Conservation (phyloP, 2,329 filamentous ascomycete species). For the Beauveria bassiana region DNA sequence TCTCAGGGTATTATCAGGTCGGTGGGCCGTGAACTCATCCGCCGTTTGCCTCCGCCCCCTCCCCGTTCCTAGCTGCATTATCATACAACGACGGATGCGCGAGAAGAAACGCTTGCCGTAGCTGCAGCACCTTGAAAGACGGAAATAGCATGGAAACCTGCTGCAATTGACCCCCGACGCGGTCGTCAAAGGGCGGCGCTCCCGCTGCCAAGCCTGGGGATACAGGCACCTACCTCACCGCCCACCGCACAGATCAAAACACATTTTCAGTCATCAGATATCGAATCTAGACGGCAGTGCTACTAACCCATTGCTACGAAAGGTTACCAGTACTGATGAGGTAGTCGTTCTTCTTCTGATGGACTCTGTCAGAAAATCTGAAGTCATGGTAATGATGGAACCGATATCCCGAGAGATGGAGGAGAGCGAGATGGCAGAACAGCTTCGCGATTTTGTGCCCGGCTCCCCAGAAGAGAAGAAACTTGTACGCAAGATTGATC, state of each 20-base stretch:
- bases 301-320: not conserved
- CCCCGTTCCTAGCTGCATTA: no score
- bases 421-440: constrained; percentile 19
- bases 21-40: no score
- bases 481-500: constrained; percentile 28
- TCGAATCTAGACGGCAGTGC: not conserved
- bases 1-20: no score
- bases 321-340: not conserved
- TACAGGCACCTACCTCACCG: not conserved
- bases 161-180: no score
- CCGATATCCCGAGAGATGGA: not conserved
- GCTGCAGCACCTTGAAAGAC: not conserved
- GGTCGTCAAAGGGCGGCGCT: no score
- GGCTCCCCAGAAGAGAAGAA: constrained; percentile 16
- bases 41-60: no score
- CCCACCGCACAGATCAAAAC: not conserved
- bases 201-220: no score
- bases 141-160: not conserved
- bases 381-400: not conserved
- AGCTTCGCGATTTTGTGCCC: constrained; percentile 21
- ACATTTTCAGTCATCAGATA: no score
- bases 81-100: no score
- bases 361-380: not conserved
- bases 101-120: not conserved
- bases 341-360: not conserved